A percentile compares a stretch with the other conserved stretches of the same genome.
Conservation (phyloP, 2,329 filamentous ascomycete genomes). For the Arachnomyces sp. region DNA sequence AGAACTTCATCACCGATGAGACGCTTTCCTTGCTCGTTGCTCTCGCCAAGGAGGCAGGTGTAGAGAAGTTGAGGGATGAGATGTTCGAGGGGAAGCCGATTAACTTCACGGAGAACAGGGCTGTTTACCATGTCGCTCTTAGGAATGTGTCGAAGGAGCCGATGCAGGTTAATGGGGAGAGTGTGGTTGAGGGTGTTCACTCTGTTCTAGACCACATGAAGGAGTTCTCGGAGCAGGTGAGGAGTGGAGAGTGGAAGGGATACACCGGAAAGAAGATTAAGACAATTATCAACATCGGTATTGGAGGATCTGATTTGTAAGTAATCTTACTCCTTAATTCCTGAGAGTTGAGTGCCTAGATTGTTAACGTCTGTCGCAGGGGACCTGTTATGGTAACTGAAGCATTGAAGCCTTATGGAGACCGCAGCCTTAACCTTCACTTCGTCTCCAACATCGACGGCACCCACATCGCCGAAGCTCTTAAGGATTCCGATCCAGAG, state of each 20-base stretch:
- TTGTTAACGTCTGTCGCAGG: slow-evolving; percentile 41
- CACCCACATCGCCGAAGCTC: slow-evolving; percentile 91
- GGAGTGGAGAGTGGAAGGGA: slow-evolving; percentile 93
- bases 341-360: background rate
- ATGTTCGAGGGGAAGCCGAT: slow-evolving; percentile 99
- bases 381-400: slow-evolving; percentile 99
- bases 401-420: slow-evolving; percentile 89
- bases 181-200: slow-evolving; percentile 90
- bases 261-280: slow-evolving; percentile 96
- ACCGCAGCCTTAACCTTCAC: slow-evolving; percentile 78
- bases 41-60: slow-evolving; percentile 80
- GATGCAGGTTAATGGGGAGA: slow-evolving; percentile 78
- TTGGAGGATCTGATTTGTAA: slow-evolving; percentile 96
- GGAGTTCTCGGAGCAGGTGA: slow-evolving; percentile 90
- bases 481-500: slow-evolving; percentile 82
- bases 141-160: slow-evolving; percentile 79
- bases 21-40: slow-evolving; percentile 78
- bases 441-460: slow-evolving; percentile 99
- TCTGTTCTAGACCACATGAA: slow-evolving; percentile 93
- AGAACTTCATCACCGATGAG: slow-evolving; percentile 95
- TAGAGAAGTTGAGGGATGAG: slow-evolving; percentile 89
- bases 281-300: slow-evolving; percentile 94
- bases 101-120: slow-evolving; percentile 96
- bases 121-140: slow-evolving; percentile 90
- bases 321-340: slow-evolving; percentile 29